Evolutionary conservation across 2,329 filamentous ascomycete genomes (phyloP).

Genomic region (Sphaerulina musiva): DNA sequence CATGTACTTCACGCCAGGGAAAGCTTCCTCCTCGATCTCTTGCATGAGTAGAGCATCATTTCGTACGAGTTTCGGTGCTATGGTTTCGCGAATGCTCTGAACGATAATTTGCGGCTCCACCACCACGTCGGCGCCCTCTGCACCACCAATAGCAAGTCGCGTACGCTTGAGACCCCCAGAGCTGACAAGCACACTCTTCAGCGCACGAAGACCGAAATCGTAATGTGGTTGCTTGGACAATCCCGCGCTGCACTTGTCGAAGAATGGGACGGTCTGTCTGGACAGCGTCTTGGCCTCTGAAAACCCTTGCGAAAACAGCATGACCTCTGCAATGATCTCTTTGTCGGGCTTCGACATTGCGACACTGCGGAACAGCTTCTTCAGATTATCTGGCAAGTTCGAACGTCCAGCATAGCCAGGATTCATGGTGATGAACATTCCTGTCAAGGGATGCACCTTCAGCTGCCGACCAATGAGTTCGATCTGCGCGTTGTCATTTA

Average conservation of each 20-base stretch:
- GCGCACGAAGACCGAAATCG: constrained; percentile 91
- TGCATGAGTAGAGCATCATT: constrained; percentile 85
- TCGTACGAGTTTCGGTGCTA: constrained; percentile 92
- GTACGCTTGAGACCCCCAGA: constrained; percentile 92
- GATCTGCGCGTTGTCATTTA: constrained; percentile 80
- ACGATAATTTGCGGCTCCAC: constrained; percentile 97
- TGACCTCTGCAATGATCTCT: constrained; percentile 98
- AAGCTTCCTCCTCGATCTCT: constrained; percentile 73
- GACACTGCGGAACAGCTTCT: constrained; percentile 98
- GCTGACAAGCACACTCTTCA: constrained; percentile 98
- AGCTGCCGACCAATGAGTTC: constrained; percentile 89
- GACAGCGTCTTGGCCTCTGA: constrained; percentile 90
- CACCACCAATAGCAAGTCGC: constrained; percentile 56
- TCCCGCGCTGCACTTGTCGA: constrained; percentile 74
- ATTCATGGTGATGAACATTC: constrained; percentile 99
- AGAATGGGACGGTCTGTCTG: constrained; percentile 95
- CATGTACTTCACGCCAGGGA: constrained; percentile 88
- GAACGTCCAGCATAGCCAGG: constrained; percentile 97
- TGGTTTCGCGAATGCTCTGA: constrained; percentile 95
- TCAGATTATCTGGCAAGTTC: constrained; percentile 96
- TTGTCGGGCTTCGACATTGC: constrained; percentile 99
- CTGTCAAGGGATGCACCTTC: constrained; percentile 83
- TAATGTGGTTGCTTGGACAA: constrained; percentile 98
- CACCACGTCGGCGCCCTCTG: constrained; percentile 54
- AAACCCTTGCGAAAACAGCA: constrained; percentile 99